Evolutionary conservation across 2,329 filamentous ascomycete genomes (phyloP).

Genomic region (Anthostomella pinea): DNA sequence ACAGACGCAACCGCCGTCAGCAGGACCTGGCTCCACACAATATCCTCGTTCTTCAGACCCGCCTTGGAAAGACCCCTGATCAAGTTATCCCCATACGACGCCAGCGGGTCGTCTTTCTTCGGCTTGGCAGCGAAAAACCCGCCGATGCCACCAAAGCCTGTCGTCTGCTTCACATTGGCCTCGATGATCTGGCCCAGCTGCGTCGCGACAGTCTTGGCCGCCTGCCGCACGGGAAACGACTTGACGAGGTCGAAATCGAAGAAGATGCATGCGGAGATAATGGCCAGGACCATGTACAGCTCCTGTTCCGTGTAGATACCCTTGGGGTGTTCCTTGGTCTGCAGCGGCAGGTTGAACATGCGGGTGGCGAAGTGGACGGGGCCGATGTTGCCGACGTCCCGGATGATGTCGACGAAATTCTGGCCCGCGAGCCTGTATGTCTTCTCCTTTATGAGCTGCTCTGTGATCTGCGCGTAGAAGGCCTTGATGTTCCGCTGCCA

Average conservation of each 20-base stretch:
- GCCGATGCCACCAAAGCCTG: conserved; percentile 38
- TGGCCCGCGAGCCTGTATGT: conserved; percentile 59
- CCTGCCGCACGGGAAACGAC: conserved; percentile 60
- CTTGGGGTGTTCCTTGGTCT: conserved; percentile 57
- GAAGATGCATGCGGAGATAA: conserved; percentile 57
- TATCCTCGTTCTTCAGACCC: conserved; percentile 61
- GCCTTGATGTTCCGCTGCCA: conserved; percentile 62
- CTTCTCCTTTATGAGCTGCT: conserved; percentile 61
- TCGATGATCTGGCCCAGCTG: conserved; percentile 63
- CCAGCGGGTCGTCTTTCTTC: conserved; percentile 52
- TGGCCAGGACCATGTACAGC: conserved; percentile 53
- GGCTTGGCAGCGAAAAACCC: conserved; percentile 51
- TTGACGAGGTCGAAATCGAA: conserved; percentile 56
- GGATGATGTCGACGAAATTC: conserved; percentile 68
- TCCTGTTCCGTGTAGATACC: conserved; percentile 57
- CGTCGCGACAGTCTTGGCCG: conserved; percentile 52
- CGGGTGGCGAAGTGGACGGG: conserved; percentile 63
- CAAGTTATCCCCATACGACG: conserved; percentile 62
- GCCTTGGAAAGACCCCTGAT: conserved; percentile 63
- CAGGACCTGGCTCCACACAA: conserved; percentile 69
- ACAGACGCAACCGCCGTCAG: conserved; percentile 66
- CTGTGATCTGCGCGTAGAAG: conserved; percentile 64
- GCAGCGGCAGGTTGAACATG: conserved; percentile 64
- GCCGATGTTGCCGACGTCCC: conserved; percentile 66
- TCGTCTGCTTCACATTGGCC: conserved; percentile 61